Base-by-base conservation (phyloP, 305 asterid species). In the Ajuga reptans region DNA sequence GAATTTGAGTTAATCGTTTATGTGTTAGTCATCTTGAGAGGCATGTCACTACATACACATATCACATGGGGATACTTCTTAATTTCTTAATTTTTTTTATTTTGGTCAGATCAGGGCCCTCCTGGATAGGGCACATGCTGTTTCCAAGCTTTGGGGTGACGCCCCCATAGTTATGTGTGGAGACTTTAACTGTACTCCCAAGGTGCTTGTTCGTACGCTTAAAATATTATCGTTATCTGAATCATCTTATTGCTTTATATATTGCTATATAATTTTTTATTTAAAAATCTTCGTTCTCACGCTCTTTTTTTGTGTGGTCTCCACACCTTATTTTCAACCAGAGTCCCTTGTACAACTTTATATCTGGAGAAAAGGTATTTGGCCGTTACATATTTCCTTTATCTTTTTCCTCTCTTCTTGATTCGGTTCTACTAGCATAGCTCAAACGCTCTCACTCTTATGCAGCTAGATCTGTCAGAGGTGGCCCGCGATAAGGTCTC, bases 101-200 rank as follows among this genome's bases (percentile, higher is more conserved):
- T 53, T 43, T 62, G 54, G 78, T 62, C 92, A 93, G 99, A 81
- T 91, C 50, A 87, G 99, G 83, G 77, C 83, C 77, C 99, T 93
- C 75, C 91, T 93, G 29, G 84, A 82, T 31, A 85, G 79, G 83
- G 99, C 99, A 70, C 69, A 84, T 78, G 83, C 84, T 75, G 84
- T 91, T 78, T 87, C 97, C 58, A 93, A 85, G 82, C 92, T 83
- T 81, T 93, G 99, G 99, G 89, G 85, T 80, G 87, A 85, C 76
- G 93, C 97, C 79, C 96, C 96, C 64, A 43, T 93, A 42, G 83
- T 91, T 71, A 56, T 93, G 64, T 93, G 99, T 83, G 99, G 99
- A 68, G 99, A 93, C 82, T 93, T 93, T 80, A 93, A 93, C 86
- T 83, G 96, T 84, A 93, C 95, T 37, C 99, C 99, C 2, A 79